Base-by-base conservation (phyloP, 768 basidiomycete genomes). In the Pisolithus albus region DNA sequence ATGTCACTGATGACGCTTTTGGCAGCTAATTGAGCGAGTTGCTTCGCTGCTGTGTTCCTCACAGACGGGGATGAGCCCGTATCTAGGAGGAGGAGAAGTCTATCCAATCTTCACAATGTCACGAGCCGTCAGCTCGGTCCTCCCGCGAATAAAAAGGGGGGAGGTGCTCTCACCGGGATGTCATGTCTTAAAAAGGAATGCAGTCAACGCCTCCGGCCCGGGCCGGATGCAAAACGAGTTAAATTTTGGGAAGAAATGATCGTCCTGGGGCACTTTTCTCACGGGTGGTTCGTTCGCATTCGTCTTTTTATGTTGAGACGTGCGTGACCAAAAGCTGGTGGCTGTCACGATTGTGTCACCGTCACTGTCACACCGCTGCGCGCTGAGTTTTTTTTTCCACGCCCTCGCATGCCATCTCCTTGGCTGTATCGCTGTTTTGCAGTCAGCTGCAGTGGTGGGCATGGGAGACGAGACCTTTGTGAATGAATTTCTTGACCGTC, bases 21-120 rank as follows among this genome's bases (percentile, higher is more conserved):
- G 18, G 82, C 85, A 0, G 92, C 92, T 48, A 99, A 76, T 56
- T 94, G 90, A 0, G 93, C 93, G 42, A 99, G 77, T 66, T 99
- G 96, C 62, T 92, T 93, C 5, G 94, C 94, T 0, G 96, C 95
- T n/a, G 96, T 96, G 56, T 83, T 83, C 64, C 94, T 82, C 58
- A 99, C 86, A 46, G 88, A 86, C 39, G 79, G 70, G 3, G 92
- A 92, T 11, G 95, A 94, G 42, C 96, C 96, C 36, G 92, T 93
- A 68, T 97, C 94, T 56, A 99, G 82, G 42, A 99, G 80, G 61
- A 91, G 80, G 66, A 99, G 84, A 74, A 99, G 87, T 70, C 96
- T 86, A 79, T 98, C 96, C 75, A 97, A 84, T 75, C 94, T 95
- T 75, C 94, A 95, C 61, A 30, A 7, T 18, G 34, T 19, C 18